Base-by-base conservation (phyloP, 2,329 filamentous ascomycete species). In the Alternaria ventricosa region DNA sequence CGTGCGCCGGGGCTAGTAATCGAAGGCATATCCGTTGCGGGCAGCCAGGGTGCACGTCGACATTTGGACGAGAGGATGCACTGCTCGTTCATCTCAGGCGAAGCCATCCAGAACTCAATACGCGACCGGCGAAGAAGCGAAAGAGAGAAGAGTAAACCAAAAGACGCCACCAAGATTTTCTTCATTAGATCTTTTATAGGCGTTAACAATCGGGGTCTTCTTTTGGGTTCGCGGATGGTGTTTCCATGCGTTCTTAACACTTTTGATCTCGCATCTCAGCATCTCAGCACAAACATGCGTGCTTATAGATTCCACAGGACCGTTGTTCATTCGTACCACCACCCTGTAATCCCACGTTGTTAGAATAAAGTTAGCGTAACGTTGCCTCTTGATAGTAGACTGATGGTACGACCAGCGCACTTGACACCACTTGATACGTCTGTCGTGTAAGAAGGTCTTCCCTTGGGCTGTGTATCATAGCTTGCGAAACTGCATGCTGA, bases 321-420 rank as follows among this genome's bases (percentile, higher is more conserved):
- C 10, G 13, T 23, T 25, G 12, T n/a, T 25, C n/a, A 49, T 13
- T 28, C 47, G 30, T 44, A 58, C 45, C 28, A 51, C 36, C 9
- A 33, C 18, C 3, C 23, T 43, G 45, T 44, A 28, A 36, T 55
- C 23, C 13, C 9, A 60, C 36, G 28, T 36, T 22, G 57, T 60
- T 36, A 47, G 27, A 47, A 27, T 36, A 60, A 33, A 46, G 49
- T 60, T 60, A 55, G 57, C 27, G 49, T 60, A 60, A 60, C 57
- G 49, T 55, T 60, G 23, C 56, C 13, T 45, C 47, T 54, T 15
- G 25, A 23, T 45, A 12, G 25, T 45, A 18, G 23, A 33, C 13
- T 12, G 7, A 20, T 27, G 25, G 49, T 55, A 30, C 22, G 45
- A 60, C 41, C 18, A 27, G 41, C 25, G 22, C 27, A 36, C 15